Base-by-base conservation (phyloP, 805 yeast species). In the Candida mattraensis region DNA sequence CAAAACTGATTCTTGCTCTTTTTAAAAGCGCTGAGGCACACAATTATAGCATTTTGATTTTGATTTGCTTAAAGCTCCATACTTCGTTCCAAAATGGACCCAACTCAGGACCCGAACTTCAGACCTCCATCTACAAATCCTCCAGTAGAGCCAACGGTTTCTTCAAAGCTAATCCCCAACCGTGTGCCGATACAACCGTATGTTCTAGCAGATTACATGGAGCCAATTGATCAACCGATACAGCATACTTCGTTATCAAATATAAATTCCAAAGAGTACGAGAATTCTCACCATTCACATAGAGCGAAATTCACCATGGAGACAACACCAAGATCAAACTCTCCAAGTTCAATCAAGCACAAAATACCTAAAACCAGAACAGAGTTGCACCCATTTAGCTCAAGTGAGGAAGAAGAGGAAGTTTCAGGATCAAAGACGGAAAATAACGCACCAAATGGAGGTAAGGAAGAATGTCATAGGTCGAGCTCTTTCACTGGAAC, bases 91-190 rank as follows among this genome's bases (percentile, higher is more conserved):
- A n/a, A 25, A 24, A 88, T 88, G 98, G 98, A 89, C 58, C 98
- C 98, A 15, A 83, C 91, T 4, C 77, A 82, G 61, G 96, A 88
- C 47, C 95, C 96, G 13, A 80, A 87, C 59, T 89, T 87, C 60
- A 78, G 80, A 32, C 95, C 96, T 8, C 95, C 96, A 0, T 78
- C 87, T 11, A 72, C 79, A 35, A 73, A 78, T 45, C 76, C 76
- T 30, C 66, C 76, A 39, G 61, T 74, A 33, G 75, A 73, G 50
- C 87, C 88, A 6, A 74, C 78, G 4, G 82, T 85, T 9, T 83
- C 86, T 4, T 69, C 80, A 3, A 76, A 80, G 1, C 66, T 72
- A 39, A 85, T 85, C 44, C 95, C 96, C 0, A 72, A 75, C 42
- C 73, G 79, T 26, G 74, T 74, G 27, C 95, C 95, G 3, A 86